Base-by-base conservation (phyloP, 208 protist species). In the Wallacemonas collosoma region DNA sequence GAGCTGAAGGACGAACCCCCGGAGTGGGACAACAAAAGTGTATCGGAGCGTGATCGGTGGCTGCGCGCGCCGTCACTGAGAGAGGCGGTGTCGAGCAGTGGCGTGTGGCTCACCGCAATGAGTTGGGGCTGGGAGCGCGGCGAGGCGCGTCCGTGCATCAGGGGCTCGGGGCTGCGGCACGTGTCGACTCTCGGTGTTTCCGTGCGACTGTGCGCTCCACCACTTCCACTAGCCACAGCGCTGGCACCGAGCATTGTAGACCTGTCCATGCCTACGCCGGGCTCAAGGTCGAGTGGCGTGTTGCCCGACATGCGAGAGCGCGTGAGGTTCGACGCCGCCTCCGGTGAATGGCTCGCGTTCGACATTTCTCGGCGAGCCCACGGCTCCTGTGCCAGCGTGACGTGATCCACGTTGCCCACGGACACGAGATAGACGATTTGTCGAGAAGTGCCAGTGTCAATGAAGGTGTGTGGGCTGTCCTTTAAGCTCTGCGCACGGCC, bases 21-120 rank as follows among this genome's bases (percentile, higher is more conserved):
- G 0, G 60, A 65, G 14, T 65, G 60, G 14, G 60, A 65, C 14
- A 65, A 12, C 15, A 51, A 0, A 3, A 65, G 36, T 14, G 40
- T 48, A n/a, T 65, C 60, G 4, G 60, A 65, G 41, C 60, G 60
- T 8, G 60, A 65, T 6, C 60, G 60, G 7, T 65, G 43, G 60
- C 60, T 65, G 36, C 41, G 60, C 2, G 40, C 36, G 60, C 60
- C 60, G 4, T 65, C 60, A 17, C 60, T 65, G 41, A 63, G 57
- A 4, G 57, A 63, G 9, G 7, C 60, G 6, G 43, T 11, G 41
- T 44, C 36, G 5, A 36, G 53, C 53, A 57, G 15, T 8, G 53
- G 17, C 15, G 17, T 57, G 53, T 35, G 11, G 53, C 53, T 35
- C 9, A n/a, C 7, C 7, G 41, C n/a, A 14, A 1, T 65, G 41